Percentiles rank a stretch among this genome's conserved stretches.
Conservation (phyloP, 2,329 filamentous ascomycete genomes). For the Penicillium psychrosexuale region DNA sequence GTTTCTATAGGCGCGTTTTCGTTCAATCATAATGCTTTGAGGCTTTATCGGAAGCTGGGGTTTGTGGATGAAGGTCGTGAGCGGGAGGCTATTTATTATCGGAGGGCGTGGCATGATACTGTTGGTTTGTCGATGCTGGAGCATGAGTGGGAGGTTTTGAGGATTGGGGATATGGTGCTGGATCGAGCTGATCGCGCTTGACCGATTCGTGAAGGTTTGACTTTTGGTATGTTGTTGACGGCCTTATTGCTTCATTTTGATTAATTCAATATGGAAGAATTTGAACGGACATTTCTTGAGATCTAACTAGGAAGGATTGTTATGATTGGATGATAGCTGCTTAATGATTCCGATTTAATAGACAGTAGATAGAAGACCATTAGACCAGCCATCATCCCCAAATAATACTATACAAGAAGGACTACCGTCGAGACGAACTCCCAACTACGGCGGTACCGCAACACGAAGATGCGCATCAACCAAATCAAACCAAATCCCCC, state of each 20-base stretch:
- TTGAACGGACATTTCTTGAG: no score
- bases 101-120: slow-evolving; percentile 15
- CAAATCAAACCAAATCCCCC: slow-evolving; percentile 25
- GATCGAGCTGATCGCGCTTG: neutral
- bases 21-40: slow-evolving; percentile 7
- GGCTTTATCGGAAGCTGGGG: slow-evolving; percentile 13
- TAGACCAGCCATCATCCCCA: neutral
- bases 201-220: neutral
- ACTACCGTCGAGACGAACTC: slow-evolving; percentile 7
- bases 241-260: neutral
- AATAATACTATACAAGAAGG: slow-evolving; percentile 1
- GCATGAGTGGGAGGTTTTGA: slow-evolving; percentile 5
- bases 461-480: slow-evolving; percentile 22
- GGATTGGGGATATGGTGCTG: neutral
- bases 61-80: slow-evolving; percentile 16
- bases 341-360: neutral
- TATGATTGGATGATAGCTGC: neutral
- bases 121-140: slow-evolving; percentile 4
- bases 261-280: neutral
- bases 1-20: slow-evolving; percentile 1
- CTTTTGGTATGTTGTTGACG: neutral
- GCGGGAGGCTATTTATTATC: slow-evolving; percentile 10
- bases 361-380: neutral
- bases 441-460: slow-evolving; percentile 20
- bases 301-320: neutral